Conservation (phyloP, 257 asterid species). For the Leonotis leonurus region DNA sequence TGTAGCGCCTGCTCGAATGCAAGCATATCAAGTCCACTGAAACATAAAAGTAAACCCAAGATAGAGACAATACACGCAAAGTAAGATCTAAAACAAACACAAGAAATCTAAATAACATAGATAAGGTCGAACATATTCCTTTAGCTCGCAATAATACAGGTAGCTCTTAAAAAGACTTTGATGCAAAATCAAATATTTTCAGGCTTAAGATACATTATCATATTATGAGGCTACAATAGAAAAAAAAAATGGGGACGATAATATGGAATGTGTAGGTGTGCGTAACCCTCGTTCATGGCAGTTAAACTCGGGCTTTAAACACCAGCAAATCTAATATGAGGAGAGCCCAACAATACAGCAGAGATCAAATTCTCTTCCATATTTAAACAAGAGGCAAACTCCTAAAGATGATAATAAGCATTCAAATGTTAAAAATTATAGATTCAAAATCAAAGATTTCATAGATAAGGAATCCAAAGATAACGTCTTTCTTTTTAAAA, state of each 20-base stretch:
- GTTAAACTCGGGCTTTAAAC: slow-evolving; percentile 36
- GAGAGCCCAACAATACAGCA: slow-evolving; percentile 21
- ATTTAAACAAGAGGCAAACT: slow-evolving; percentile 1
- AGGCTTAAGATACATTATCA: background rate
- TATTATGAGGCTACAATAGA: background rate
- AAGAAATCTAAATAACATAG: background rate
- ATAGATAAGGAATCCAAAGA: too few species aligned
- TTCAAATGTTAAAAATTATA: too few species aligned
- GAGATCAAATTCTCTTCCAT: background rate
- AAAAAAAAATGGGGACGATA: background rate
- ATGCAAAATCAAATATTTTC: too few species aligned
- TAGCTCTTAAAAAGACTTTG: background rate
- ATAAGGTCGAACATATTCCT: background rate
- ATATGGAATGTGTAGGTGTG: slow-evolving; percentile 19
- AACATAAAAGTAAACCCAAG: background rate
- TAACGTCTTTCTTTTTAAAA: too few species aligned
- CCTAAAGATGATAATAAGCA: background rate
- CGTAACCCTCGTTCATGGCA: slow-evolving; percentile 33
- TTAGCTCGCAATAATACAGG: background rate
- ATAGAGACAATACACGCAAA: too few species aligned
- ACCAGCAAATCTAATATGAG: slow-evolving; percentile 31
- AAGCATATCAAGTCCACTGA: background rate
- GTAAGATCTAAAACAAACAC: too few species aligned
- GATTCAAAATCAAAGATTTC: too few species aligned
- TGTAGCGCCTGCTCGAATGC: background rate